Percentiles rank a stretch among this genome's conserved stretches.
These are phyloP conservation scores for Chrysanthemum lavandulifolium DNA, from an alignment of 129 eudicot genomes.

Conservation along the genomic window DNA sequence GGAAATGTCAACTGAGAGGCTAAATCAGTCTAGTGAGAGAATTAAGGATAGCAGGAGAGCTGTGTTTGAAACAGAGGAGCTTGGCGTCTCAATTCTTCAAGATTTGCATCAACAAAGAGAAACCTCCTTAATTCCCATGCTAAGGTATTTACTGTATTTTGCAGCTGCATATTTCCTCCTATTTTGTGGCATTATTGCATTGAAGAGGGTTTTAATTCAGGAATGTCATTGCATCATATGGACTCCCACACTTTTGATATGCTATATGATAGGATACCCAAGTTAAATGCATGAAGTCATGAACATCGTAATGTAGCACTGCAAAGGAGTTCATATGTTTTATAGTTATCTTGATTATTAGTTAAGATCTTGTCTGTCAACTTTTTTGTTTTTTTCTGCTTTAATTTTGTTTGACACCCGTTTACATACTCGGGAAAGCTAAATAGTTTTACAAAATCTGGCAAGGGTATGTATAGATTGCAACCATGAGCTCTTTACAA, in stretches of 20 bases:
- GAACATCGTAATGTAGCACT: no score
- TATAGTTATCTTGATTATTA: no score
- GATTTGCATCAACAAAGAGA: slow-evolving; percentile 95
- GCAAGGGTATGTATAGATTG: no score
- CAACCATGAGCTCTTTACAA: no score
- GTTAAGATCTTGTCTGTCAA: no score
- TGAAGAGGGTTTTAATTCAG: neutral
- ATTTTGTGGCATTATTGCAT: slow-evolving; percentile 9
- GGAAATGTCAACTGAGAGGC: slow-evolving; percentile 81
- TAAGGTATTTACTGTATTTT: slow-evolving; percentile 45
- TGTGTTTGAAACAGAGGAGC: slow-evolving; percentile 90
- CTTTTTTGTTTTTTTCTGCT: no score
- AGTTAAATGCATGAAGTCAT: no score
- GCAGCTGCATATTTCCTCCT: neutral
- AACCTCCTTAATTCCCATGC: slow-evolving; percentile 83
- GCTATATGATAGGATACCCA: no score
- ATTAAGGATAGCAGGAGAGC: slow-evolving; percentile 83
- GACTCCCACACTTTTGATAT: neutral
- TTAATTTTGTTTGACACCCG: no score
- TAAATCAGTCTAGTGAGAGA: slow-evolving; percentile 79
- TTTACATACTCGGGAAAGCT: no score
- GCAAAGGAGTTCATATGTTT: no score
- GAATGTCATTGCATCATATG: slow-evolving; percentile 6
- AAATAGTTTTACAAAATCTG: no score
- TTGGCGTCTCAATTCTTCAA: slow-evolving; percentile 83